phyloP scores from a whole-genome alignment of 139 green algal species.

The Desmodesmus armatus region DNA sequence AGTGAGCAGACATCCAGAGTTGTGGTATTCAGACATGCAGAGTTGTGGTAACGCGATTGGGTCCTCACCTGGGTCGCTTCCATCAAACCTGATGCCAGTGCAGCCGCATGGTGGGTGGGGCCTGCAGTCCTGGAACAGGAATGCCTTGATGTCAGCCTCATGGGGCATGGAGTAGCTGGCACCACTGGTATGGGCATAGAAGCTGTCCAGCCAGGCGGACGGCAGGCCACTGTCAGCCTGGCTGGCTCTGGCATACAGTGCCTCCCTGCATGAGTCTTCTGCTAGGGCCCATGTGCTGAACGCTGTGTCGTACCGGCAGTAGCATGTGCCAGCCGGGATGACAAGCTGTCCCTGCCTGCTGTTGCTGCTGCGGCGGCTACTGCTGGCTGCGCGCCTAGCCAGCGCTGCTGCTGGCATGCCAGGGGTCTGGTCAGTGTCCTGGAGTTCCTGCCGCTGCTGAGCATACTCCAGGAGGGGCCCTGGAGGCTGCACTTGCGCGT shows the following conservation, averaged over 20 bases:
- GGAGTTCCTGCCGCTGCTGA: too few species aligned
- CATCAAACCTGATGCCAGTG: constrained; percentile 34
- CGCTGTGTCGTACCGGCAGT: constrained; percentile 44
- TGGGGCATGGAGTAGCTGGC: constrained; percentile 22
- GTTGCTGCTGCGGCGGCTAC: too few species aligned
- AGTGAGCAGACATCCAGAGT: not conserved
- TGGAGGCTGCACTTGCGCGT: too few species aligned
- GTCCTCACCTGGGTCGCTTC: constrained; percentile 30
- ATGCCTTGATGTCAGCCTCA: constrained; percentile 41
- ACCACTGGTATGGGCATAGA: constrained; percentile 3
- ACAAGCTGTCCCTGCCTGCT: too few species aligned
- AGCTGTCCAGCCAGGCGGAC: constrained; percentile 39
- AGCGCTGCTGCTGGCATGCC: too few species aligned
- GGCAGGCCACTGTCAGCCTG: constrained; percentile 22
- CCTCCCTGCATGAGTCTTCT: constrained; percentile 41
- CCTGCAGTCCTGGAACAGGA: constrained; percentile 46
- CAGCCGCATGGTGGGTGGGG: constrained; percentile 43
- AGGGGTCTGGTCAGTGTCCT: too few species aligned
- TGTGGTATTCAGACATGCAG: not conserved
- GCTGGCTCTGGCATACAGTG: not conserved
- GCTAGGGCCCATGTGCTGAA: constrained; percentile 39
- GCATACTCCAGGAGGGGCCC: too few species aligned
- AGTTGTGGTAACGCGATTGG: not conserved
- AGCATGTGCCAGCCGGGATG: constrained; percentile 41
- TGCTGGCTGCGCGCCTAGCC: too few species aligned